Conservation (phyloP, 768 basidiomycete genomes). For the Auriscalpium vulgare region DNA sequence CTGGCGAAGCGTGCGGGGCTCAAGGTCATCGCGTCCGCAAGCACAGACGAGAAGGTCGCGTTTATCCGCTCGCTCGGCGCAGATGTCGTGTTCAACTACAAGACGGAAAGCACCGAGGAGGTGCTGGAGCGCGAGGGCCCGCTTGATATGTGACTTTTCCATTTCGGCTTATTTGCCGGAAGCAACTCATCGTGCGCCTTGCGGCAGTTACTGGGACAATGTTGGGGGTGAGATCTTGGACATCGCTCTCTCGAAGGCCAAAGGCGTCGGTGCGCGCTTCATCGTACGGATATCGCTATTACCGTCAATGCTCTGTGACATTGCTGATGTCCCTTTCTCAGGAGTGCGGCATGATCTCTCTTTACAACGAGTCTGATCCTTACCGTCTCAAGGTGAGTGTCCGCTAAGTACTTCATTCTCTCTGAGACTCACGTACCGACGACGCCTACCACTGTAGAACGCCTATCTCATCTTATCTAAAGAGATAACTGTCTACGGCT, state of each 20-base stretch:
- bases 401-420: not conserved
- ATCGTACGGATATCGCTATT: constrained; percentile 13
- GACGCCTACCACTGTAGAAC: not conserved
- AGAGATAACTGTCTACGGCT: constrained; percentile 23
- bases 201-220: not conserved
- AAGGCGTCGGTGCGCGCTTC: constrained; percentile 10
- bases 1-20: constrained; percentile 34
- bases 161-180: too few relatives aligned
- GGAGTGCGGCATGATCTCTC: constrained; percentile 24
- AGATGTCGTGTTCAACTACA: constrained; percentile 70
- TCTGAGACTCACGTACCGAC: not conserved
- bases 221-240: constrained; percentile 20
- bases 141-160: constrained; percentile 35
- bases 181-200: not conserved
- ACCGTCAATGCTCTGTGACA: too few relatives aligned
- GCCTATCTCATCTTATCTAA: constrained; percentile 7
- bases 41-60: constrained; percentile 65
- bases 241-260: constrained; percentile 17
- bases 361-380: constrained; percentile 16
- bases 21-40: constrained; percentile 66
- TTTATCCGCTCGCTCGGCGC: constrained; percentile 52
- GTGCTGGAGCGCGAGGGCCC: constrained; percentile 50
- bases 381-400: constrained; percentile 14
- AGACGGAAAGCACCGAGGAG: constrained; percentile 44
- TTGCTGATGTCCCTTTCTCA: not conserved